phyloP scores from a whole-genome alignment of 2,329 filamentous ascomycete genomes.

The Coleophoma crateriformis region DNA sequence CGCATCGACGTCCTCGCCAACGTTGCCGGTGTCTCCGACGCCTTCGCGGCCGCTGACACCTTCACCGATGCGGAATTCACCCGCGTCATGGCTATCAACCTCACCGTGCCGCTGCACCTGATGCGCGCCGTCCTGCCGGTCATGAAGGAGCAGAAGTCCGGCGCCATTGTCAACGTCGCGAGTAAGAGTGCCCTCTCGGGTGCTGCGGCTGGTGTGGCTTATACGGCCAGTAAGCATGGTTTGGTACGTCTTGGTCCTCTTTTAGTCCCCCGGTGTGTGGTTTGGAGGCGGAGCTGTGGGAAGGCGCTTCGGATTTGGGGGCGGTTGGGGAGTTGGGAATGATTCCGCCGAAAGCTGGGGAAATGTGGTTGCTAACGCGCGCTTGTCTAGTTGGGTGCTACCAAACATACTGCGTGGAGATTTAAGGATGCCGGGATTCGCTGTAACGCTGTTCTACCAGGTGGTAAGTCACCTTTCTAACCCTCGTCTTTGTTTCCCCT shows the following conservation, averaged over 20 bases:
- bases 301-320: no score
- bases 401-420: slow-evolving; percentile 40
- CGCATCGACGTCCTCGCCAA: slow-evolving; percentile 38
- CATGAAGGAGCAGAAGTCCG: slow-evolving; percentile 33
- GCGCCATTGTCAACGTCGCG: slow-evolving; percentile 36
- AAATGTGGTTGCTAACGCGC: background rate
- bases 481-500: background rate
- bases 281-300: background rate
- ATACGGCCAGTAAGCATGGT: slow-evolving; percentile 38
- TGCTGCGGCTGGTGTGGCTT: slow-evolving; percentile 35
- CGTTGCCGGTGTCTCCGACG: slow-evolving; percentile 38
- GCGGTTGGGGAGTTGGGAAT: no score
- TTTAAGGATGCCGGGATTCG: slow-evolving; percentile 38
- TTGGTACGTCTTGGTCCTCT: slow-evolving; percentile 26
- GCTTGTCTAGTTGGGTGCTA: slow-evolving; percentile 31
- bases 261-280: background rate
- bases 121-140: slow-evolving; percentile 36
- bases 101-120: slow-evolving; percentile 37
- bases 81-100: slow-evolving; percentile 33
- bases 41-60: slow-evolving; percentile 32
- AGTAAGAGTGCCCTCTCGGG: slow-evolving; percentile 31
- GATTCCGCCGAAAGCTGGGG: background rate
- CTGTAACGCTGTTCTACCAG: slow-evolving; percentile 39
- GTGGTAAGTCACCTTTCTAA: slow-evolving; percentile 16
- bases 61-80: slow-evolving; percentile 34